Conservation (phyloP, 108 stramenopile genomes). For the Cyclotella sp. region DNA sequence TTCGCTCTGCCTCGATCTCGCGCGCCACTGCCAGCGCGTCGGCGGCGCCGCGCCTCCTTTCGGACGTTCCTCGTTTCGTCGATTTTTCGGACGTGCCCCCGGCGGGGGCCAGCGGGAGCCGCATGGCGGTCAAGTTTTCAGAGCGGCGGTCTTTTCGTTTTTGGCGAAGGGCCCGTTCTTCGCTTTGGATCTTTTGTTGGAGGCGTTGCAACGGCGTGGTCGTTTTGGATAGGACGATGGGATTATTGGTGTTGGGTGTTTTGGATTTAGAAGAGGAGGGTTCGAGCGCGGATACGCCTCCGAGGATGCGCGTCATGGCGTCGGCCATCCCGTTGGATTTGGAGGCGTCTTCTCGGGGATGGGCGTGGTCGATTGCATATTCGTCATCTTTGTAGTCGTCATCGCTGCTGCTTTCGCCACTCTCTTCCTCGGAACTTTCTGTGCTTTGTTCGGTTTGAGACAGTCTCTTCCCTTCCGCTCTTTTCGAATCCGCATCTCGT, state of each 20-base stretch:
- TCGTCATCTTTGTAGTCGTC: constrained; percentile 41
- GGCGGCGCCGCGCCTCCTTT: constrained; percentile 7
- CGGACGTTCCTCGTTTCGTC: constrained; percentile 29
- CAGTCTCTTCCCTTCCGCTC: constrained; percentile 13
- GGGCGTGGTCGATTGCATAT: constrained; percentile 26
- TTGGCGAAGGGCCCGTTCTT: constrained; percentile 50
- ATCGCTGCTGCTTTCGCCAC: constrained; percentile 28
- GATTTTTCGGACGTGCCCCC: constrained; percentile 54
- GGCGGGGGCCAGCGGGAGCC: constrained; percentile 78
- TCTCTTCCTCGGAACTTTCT: constrained; percentile 39
- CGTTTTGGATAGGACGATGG: constrained; percentile 70
- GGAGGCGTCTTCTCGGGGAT: constrained; percentile 12
- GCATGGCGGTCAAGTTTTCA: constrained; percentile 72
- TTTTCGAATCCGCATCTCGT: background rate
- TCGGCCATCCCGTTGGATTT: constrained; percentile 70
- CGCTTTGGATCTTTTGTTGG: constrained; percentile 68
- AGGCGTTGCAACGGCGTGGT: constrained; percentile 79
- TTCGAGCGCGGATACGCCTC: constrained; percentile 22
- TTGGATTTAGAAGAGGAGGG: constrained; percentile 7
- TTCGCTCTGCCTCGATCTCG: constrained; percentile 82
- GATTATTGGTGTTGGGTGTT: background rate
- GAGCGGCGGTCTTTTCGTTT: constrained; percentile 72
- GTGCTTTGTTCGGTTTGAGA: constrained; percentile 17
- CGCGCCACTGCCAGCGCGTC: constrained; percentile 47
- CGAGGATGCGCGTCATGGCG: constrained; percentile 88